phyloP scores from a whole-genome alignment of 306 rosid species.

The Prunus kanzakura region DNA sequence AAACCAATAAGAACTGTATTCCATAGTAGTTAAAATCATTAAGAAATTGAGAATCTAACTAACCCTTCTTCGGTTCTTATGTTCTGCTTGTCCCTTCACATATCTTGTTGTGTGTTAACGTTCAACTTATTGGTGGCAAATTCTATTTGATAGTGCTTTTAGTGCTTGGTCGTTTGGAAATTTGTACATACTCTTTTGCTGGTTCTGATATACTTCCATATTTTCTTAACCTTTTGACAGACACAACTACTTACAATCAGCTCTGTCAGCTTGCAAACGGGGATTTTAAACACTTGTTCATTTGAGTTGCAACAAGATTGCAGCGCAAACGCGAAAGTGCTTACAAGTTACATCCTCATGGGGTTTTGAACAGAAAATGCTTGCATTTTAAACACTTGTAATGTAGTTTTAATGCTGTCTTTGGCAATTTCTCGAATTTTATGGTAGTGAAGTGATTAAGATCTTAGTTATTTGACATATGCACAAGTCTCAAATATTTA shows the following conservation, averaged over 20 bases:
- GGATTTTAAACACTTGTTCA: conserved; percentile 71
- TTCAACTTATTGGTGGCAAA: background rate
- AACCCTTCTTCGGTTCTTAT: background rate
- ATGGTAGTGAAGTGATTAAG: background rate
- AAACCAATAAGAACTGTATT: background rate
- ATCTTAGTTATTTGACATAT: background rate
- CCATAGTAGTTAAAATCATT: background rate
- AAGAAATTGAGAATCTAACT: background rate
- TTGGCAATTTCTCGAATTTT: background rate
- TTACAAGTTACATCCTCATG: background rate
- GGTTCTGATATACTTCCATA: conserved; percentile 1
- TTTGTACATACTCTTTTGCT: background rate
- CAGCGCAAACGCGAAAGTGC: background rate
- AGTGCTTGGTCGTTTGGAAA: background rate
- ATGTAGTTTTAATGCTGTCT: background rate
- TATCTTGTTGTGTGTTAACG: too few species aligned
- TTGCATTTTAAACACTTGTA: background rate
- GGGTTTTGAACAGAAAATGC: background rate
- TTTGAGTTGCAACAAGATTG: conserved; percentile 34
- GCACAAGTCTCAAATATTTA: background rate
- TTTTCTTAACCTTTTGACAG: conserved; percentile 39
- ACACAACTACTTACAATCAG: conserved; percentile 62
- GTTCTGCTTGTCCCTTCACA: too few species aligned
- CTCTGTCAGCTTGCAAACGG: conserved; percentile 87
- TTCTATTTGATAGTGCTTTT: background rate